Evolutionary conservation across 2,329 filamentous ascomycete species (phyloP).

Genomic region (Chalara sp.): DNA sequence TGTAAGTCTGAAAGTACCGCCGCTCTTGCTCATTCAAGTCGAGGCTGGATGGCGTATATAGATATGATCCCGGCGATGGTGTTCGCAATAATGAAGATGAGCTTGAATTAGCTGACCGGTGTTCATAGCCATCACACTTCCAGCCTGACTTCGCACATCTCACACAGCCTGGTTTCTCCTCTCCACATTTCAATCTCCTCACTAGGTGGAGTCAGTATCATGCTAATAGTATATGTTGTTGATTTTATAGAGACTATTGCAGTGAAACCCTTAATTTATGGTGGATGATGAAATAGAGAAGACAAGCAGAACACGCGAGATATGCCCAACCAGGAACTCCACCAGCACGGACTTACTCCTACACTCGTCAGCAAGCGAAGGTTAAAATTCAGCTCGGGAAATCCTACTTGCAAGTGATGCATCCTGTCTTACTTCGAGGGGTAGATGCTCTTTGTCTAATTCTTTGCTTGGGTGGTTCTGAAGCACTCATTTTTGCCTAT

Average conservation of each 20-base stretch:
- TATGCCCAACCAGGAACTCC: no score
- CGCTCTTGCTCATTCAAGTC: slow-evolving; percentile 13
- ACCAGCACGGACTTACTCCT: no score
- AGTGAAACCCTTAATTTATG: no score
- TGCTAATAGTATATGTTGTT: background rate
- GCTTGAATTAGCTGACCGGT: slow-evolving; percentile 2
- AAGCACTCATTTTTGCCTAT: background rate
- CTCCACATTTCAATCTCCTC: slow-evolving; percentile 24
- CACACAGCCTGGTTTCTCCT: slow-evolving; percentile 19
- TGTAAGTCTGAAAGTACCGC: slow-evolving; percentile 19
- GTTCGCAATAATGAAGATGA: slow-evolving; percentile 7
- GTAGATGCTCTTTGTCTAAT: slow-evolving; percentile 7
- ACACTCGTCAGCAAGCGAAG: no score
- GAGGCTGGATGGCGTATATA: slow-evolving; percentile 4
- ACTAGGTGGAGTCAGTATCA: slow-evolving; percentile 12
- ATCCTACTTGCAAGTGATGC: slow-evolving; percentile 60
- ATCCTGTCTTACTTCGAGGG: slow-evolving; percentile 41
- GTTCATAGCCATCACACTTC: slow-evolving; percentile 23
- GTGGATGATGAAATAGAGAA: no score
- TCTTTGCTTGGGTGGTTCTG: slow-evolving; percentile 6
- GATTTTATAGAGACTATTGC: slow-evolving; percentile 17
- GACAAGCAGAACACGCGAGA: no score
- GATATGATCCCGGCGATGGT: slow-evolving; percentile 7
- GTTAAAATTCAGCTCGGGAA: no score
- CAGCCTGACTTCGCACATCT: slow-evolving; percentile 21